Evolutionary conservation across 495 filamentous ascomycete species (phyloP), one percentile per base, ranked within the genome.

Genomic region (Daldinia childiae): DNA sequence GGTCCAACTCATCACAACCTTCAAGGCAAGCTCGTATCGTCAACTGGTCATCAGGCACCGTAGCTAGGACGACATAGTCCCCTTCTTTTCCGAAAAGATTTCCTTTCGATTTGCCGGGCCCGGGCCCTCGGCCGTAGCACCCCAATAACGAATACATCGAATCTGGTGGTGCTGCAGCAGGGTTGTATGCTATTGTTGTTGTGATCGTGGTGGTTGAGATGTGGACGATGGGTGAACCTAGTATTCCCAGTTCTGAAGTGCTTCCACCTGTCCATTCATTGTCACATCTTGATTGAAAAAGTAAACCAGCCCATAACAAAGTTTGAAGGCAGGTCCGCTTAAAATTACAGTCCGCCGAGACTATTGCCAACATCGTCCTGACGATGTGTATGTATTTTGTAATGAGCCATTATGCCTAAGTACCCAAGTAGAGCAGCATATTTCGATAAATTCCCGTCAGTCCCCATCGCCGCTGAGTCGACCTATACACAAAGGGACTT

Each of bases 171-270:
- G 64, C 24, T 30, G 58, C 24, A 1, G 68, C 61, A 27, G 73
- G 73, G 19, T 64, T 68, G 41, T 74, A 76, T 34, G 55, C 65
- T 71, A 78, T 56, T 9, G 66, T 72, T 2, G 74, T 76, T 2
- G 74, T 74, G 45, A 76, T 51, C 19, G 69, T 76, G 29, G 76
- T 59, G 9, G 64, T 76, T n/a, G 61, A 12, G 7, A 48, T 27
- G 21, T 59, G 24, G 48, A 61, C 21, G 27, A 8, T 36, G 12
- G 70, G 64, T 17, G 38, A 58, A 19, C 70, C 67, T 2, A 68
- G 4, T 24, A 58, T 11, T 32, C 64, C 68, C 15, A 74, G 14
- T 36, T 76, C 72, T 24, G 72, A 54, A 21, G 34, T 66, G 24
- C 30, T 34, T 14, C 45, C 62, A 41, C 19, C 73, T 30, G 29